Evolutionary conservation across 2,329 filamentous ascomycete genomes (phyloP).

Genomic region (Talaromyces sp.): DNA sequence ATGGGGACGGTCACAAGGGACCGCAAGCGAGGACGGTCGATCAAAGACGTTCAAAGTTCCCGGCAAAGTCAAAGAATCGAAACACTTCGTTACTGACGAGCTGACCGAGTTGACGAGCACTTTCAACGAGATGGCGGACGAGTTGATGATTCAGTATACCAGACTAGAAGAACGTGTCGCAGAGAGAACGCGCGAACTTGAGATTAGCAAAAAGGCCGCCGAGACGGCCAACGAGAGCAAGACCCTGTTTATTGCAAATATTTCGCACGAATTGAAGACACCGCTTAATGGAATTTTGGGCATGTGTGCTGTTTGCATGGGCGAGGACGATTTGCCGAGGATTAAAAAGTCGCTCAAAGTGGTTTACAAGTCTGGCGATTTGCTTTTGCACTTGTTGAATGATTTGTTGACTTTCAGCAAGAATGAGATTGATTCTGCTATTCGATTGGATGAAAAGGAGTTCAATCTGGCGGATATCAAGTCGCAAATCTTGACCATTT

Average conservation of each 20-base stretch:
- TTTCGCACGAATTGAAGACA: conserved; percentile 78
- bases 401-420: conserved; percentile 92
- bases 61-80: conserved; percentile 72
- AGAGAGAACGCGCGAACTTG: conserved; percentile 77
- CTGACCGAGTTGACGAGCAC: conserved; percentile 77
- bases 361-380: conserved; percentile 83
- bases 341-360: conserved; percentile 83
- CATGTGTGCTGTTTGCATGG: conserved; percentile 91
- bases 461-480: conserved; percentile 82
- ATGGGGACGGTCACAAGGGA: conserved; percentile 8
- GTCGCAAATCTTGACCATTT: conserved; percentile 79
- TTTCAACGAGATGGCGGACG: conserved; percentile 93
- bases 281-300: conserved; percentile 89
- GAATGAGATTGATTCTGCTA: conserved; percentile 85
- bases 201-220: conserved; percentile 85
- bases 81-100: conserved; percentile 78
- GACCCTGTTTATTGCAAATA: conserved; percentile 94
- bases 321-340: conserved; percentile 74
- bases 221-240: conserved; percentile 97
- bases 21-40: conserved; percentile 16
- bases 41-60: conserved; percentile 70
- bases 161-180: conserved; percentile 80
- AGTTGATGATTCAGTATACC: conserved; percentile 81
- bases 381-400: conserved; percentile 80
- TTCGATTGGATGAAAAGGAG: conserved; percentile 79